A percentile compares a stretch with the other conserved stretches of the same genome.
Conservation (phyloP, 306 rosid species). For the Medicago arabica region DNA sequence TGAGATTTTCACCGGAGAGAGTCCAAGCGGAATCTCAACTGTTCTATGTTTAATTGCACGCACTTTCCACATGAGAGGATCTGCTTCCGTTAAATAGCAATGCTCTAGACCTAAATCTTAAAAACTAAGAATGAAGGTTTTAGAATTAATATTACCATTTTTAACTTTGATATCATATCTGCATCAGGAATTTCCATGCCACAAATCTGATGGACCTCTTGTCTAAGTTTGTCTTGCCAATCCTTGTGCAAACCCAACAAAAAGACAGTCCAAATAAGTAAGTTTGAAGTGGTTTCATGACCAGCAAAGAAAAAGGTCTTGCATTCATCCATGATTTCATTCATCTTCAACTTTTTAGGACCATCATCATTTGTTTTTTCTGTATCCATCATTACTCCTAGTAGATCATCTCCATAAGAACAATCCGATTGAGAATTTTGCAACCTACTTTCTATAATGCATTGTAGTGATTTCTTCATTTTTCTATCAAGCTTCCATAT, state of each 20-base stretch:
- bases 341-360: slow-evolving; percentile 31
- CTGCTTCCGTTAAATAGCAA: too few species aligned
- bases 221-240: slow-evolving; percentile 49
- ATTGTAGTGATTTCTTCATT: slow-evolving; percentile 27
- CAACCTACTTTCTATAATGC: slow-evolving; percentile 44
- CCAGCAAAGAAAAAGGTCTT: slow-evolving; percentile 51
- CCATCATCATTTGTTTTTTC: not conserved
- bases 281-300: slow-evolving; percentile 49
- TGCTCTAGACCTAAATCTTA: not conserved
- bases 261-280: slow-evolving; percentile 39
- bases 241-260: slow-evolving; percentile 36
- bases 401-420: slow-evolving; percentile 42
- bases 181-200: slow-evolving; percentile 35
- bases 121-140: not conserved
- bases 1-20: too few species aligned
- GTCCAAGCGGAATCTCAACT: too few species aligned
- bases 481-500: slow-evolving; percentile 47
- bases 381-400: slow-evolving; percentile 43
- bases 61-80: too few species aligned
- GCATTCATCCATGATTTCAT: slow-evolving; percentile 44
- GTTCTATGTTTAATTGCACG: too few species aligned
- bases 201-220: slow-evolving; percentile 42
- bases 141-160: slow-evolving; percentile 24
- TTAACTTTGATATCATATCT: slow-evolving; percentile 40
- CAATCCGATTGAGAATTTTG: not conserved